Conservation (phyloP, 768 basidiomycete genomes). For the Peribolospora kevripleyi region DNA sequence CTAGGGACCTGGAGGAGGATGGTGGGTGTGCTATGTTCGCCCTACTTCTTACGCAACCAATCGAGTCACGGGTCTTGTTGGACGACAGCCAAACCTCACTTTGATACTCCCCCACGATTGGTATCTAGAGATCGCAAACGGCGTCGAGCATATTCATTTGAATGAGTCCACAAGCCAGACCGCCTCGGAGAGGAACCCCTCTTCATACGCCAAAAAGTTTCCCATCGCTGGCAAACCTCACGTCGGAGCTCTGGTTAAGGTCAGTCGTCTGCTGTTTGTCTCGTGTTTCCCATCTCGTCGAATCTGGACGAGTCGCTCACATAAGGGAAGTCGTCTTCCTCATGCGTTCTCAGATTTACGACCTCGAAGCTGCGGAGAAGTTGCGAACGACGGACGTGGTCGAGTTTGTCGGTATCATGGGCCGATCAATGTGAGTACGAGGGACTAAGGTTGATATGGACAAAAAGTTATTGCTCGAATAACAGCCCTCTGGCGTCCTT, state of each 20-base stretch:
- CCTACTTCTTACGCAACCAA: background rate
- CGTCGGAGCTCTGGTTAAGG: constrained; percentile 11
- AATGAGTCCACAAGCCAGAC: too few species aligned
- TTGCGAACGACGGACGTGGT: constrained; percentile 9
- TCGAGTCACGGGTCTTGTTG: background rate
- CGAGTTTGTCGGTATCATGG: constrained; percentile 14
- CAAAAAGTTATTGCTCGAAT: too few species aligned
- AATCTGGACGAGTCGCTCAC: background rate
- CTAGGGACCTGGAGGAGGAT: too few species aligned
- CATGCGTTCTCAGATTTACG: constrained; percentile 5
- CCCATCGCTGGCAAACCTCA: constrained; percentile 6
- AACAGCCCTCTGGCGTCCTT: too few species aligned
- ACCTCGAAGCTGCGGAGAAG: constrained; percentile 4
- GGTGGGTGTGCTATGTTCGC: too few species aligned
- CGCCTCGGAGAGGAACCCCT: background rate
- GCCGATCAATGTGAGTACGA: background rate
- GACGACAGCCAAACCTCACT: background rate
- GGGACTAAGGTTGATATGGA: too few species aligned
- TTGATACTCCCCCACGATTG: too few species aligned
- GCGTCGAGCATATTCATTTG: too few species aligned
- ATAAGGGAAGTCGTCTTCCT: too few species aligned
- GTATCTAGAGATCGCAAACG: too few species aligned
- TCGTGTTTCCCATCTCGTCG: background rate
- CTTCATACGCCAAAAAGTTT: constrained; percentile 2
- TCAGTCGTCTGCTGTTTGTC: background rate